Evolutionary conservation across 441 rosid genomes (phyloP), one percentile per base, ranked within the genome.

Genomic region (Cnidoscolus chayamansa): DNA sequence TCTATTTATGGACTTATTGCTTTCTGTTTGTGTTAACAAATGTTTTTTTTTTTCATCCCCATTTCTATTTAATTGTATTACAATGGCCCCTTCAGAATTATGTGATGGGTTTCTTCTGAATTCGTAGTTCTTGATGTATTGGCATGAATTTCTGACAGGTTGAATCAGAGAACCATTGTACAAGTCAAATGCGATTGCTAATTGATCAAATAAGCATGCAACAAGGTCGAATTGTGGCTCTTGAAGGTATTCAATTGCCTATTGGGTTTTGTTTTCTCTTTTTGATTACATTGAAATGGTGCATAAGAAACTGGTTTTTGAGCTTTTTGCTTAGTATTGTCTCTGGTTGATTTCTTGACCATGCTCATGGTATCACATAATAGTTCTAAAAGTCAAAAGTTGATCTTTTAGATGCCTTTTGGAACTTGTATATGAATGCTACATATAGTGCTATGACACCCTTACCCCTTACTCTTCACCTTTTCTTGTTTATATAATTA

Each of bases 171-270:
- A 87, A 78, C 77, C 93, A 84, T 67, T 94, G 97, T 75, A 84
- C 93, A 4, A 85, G 86, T 80, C 91, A 92, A 85, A 78, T 81
- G 90, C 88, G 91, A 63, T 62, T 84, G 13, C 84, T 95, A 25
- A 92, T 90, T 40, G 97, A 95, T 80, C 94, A 95, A 83, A 90
- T 91, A 20, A 91, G 97, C 81, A 79, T 76, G 31, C 96, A 91
- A 74, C 98, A 91, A 72, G 86, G 88, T 0, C 84, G 74, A 32
- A 89, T 92, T 82, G 82, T 94, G 59, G 82, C 90, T 48, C 87
- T 95, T 13, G 85, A 93, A 91, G 96, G 98, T 92, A 53, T 72
- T 55, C 30, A 2, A 71, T 59, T 43, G 1, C 1, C 50, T 45
- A 57, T 17, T 31, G 7, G 6, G 57, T 32, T 7, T 60, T 16